Evolutionary conservation across 208 protist genomes (phyloP).

Genomic region (Leishmania lainsoni): DNA sequence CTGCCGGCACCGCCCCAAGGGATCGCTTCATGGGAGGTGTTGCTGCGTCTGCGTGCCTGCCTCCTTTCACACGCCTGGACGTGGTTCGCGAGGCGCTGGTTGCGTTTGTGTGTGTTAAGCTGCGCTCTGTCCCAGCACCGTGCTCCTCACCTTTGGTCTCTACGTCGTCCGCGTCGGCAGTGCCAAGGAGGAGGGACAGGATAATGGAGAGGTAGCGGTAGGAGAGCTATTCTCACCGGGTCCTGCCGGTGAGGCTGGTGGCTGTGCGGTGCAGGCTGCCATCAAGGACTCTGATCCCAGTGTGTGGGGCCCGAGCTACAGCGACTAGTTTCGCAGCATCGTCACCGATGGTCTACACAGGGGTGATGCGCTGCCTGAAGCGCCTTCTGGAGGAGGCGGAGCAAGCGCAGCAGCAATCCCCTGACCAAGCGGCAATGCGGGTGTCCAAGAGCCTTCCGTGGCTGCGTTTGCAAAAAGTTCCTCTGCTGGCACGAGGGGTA

Average conservation of each 20-base stretch:
- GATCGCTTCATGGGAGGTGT: neutral
- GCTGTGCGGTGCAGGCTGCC: conserved; percentile 14
- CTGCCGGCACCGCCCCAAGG: conserved; percentile 18
- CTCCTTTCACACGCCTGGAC: conserved; percentile 39
- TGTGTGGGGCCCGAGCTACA: neutral
- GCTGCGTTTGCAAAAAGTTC: neutral
- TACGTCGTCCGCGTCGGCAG: conserved; percentile 34
- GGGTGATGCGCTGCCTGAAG: conserved; percentile 3
- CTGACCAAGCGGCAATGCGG: neutral
- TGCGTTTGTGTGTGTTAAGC: conserved; percentile 48
- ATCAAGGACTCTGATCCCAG: neutral
- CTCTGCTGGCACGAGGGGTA: neutral
- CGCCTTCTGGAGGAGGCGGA: neutral
- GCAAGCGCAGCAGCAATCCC: neutral
- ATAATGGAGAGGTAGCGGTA: neutral
- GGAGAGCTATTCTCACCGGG: conserved; percentile 35
- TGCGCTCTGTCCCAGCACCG: conserved; percentile 28
- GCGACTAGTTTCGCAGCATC: neutral
- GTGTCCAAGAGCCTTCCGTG: neutral
- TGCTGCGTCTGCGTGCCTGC: conserved; percentile 8
- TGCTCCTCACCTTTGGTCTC: conserved; percentile 34
- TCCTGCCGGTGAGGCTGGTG: neutral
- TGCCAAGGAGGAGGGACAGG: conserved; percentile 8
- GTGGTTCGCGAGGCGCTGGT: conserved; percentile 37
- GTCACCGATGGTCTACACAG: neutral